Conservation (phyloP, 1,139 yeast species). For the Taiozyma sp. region DNA sequence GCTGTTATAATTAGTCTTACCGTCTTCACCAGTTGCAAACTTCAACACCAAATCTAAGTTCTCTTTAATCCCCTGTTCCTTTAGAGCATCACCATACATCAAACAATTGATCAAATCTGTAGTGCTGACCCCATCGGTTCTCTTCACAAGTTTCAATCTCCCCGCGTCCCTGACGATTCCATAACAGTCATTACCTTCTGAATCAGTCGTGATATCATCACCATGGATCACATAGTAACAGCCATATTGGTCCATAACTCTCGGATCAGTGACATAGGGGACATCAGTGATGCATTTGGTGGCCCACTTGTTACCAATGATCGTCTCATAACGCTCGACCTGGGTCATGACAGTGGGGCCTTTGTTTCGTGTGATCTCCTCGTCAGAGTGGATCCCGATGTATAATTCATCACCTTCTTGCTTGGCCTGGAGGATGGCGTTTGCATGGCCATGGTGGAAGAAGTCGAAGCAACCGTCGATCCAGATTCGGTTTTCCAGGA, state of each 20-base stretch:
- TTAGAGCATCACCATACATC: slow-evolving; percentile 52
- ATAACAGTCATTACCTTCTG: slow-evolving; percentile 91
- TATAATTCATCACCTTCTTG: slow-evolving; percentile 66
- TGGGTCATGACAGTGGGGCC: slow-evolving; percentile 93
- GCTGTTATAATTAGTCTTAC: slow-evolving; percentile 51
- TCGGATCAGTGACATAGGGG: slow-evolving; percentile 93
- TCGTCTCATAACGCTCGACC: slow-evolving; percentile 75
- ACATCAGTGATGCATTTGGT: slow-evolving; percentile 69
- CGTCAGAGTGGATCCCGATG: slow-evolving; percentile 92
- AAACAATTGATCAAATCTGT: slow-evolving; percentile 94
- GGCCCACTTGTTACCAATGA: slow-evolving; percentile 88
- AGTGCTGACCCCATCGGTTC: slow-evolving; percentile 92
- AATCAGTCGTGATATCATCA: slow-evolving; percentile 95
- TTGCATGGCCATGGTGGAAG: slow-evolving; percentile 97
- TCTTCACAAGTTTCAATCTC: slow-evolving; percentile 80
- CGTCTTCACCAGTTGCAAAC: slow-evolving; percentile 69
- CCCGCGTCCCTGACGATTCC: slow-evolving; percentile 78
- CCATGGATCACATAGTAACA: slow-evolving; percentile 95
- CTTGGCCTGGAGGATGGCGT: slow-evolving; percentile 91
- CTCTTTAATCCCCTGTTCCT: slow-evolving; percentile 25
- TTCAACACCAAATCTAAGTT: slow-evolving; percentile 36
- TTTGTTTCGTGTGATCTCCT: slow-evolving; percentile 72
- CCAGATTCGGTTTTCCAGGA: slow-evolving; percentile 50
- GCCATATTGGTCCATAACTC: slow-evolving; percentile 63
- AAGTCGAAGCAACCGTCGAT: slow-evolving; percentile 97